A percentile compares a stretch with the other conserved stretches of the same genome.
Evolutionary conservation across 2,329 filamentous ascomycete species (phyloP).

Genomic region (Ophiostoma himal-ulmi): DNA sequence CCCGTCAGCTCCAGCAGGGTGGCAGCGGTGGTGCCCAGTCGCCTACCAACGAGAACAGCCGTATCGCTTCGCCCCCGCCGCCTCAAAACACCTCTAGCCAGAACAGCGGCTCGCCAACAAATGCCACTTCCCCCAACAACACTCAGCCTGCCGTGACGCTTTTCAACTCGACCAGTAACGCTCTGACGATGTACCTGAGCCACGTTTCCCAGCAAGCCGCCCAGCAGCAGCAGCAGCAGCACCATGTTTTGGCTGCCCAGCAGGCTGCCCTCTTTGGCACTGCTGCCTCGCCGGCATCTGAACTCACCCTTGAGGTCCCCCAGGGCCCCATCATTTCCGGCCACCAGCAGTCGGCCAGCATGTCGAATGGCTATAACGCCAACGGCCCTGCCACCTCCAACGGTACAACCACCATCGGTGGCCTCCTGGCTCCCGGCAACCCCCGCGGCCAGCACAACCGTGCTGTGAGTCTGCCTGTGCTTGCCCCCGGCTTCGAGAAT

Average conservation of each 20-base stretch:
- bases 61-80: slow-evolving; percentile 53
- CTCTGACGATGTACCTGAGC: slow-evolving; percentile 86
- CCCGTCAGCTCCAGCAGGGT: slow-evolving; percentile 64
- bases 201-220: slow-evolving; percentile 70
- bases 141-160: slow-evolving; percentile 56
- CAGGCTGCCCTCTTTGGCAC: slow-evolving; percentile 77
- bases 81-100: slow-evolving; percentile 40
- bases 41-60: slow-evolving; percentile 56
- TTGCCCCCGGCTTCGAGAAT: slow-evolving; percentile 59
- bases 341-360: slow-evolving; percentile 61
- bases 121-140: slow-evolving; percentile 35
- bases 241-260: slow-evolving; percentile 65
- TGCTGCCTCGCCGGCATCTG: slow-evolving; percentile 54
- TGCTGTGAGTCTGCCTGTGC: slow-evolving; percentile 78
- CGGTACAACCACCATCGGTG: slow-evolving; percentile 65
- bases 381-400: slow-evolving; percentile 41
- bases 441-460: slow-evolving; percentile 61
- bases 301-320: slow-evolving; percentile 53
- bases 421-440: slow-evolving; percentile 67
- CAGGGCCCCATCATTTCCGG: slow-evolving; percentile 52
- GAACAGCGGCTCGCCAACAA: slow-evolving; percentile 52
- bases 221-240: slow-evolving; percentile 68
- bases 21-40: slow-evolving; percentile 45
- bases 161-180: slow-evolving; percentile 79
- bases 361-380: slow-evolving; percentile 57